Evolutionary conservation across 768 basidiomycete species (phyloP), one percentile per base, ranked within the genome.

Genomic region (Omphalotus guepiniiformis): DNA sequence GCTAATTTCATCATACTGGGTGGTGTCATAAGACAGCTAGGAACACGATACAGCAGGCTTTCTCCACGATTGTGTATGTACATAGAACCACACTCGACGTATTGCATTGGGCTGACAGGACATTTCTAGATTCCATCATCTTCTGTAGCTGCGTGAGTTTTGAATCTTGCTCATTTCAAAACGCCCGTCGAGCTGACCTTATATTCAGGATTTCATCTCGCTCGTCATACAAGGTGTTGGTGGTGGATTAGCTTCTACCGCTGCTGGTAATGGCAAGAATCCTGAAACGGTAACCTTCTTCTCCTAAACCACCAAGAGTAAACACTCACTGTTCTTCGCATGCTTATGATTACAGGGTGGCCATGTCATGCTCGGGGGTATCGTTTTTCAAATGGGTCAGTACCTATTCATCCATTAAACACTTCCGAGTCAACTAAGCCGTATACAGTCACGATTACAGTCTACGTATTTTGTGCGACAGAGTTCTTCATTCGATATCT

Each of bases 211-310:
- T 53, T 56, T 83, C 18, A 59, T 81, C 27, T 75, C 83, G 8
- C 70, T 88, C 22, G 62, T 79, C n/a, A 61, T 85, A 2, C 85
- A 88, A 63, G 83, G 76, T 23, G 62, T 74, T 15, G 85, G 85
- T 30, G 84, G 84, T 21, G 83, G 74, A 0, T 32, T 42, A 21
- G 52, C 38, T 15, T 25, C 37, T 19, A 48, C 48, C 13, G 23
- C 19, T 36, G 39, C 25, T 21, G 28, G 23, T 27, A 35, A 39
- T 5, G 25, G 13, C 15, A 50, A 50, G 28, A 39, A 23, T 51
- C 57, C 48, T 9, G 35, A 46, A 12, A 34, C 19, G 21, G 21
- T 46, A 15, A 28, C 35, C 26, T 35, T 46, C 23, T 28, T 35
- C 18, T 1, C 29, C 35, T 7, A 7, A 8, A 16, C 22, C 29